Base-by-base conservation (phyloP, 257 asterid species). In the Cinchona pubescens region DNA sequence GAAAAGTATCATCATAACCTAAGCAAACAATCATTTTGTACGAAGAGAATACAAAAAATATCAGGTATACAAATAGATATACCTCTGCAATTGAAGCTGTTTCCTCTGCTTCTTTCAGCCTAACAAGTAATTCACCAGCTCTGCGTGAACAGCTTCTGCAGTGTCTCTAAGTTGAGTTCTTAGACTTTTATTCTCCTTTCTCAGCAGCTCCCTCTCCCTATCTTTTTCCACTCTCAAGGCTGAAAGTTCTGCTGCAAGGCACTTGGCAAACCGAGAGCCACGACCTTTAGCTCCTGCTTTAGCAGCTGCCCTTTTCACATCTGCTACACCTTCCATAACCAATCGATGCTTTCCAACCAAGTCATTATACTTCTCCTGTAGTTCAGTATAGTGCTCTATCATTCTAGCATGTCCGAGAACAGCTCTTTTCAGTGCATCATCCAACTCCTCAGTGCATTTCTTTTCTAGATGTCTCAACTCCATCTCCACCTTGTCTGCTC, bases 101-200 rank as follows among this genome's bases (percentile, higher is more conserved):
- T 83, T 90, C 96, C 80, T 95, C 98, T 3, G 98, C 96, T 87
- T 95, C 98, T 82, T 87, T 90, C 88, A 95, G 75, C 80, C 99
- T 80, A 45, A 84, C 96, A 61, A 95, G 96, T 45, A 95, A 85
- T 83, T 92, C 99, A 13, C 99, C 98, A 1, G 99, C 99, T n/a
- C n/a, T 23, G 99, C 97, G 62, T 95, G 98, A 74, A 95, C 96
- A 16, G 99, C 98, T 86, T 92, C 99, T 29, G 97, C 97, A 49
- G 98, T 92, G 86, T 95, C 99, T 80, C 90, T 88, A 42, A 95
- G 96, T 75, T 92, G 99, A 55, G 83, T 69, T 78, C 83, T 92
- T 5, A 92, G 83, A 59, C 93, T 88, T 46, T 75, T 83, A 61
- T 95, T 95, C 81, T 95, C 98, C 85, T 88, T 95, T 82, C 75